A percentile compares a stretch with the other conserved stretches of the same genome.
Conservation (phyloP, 73 alveolate genomes). For the Uronychia setigera region DNA sequence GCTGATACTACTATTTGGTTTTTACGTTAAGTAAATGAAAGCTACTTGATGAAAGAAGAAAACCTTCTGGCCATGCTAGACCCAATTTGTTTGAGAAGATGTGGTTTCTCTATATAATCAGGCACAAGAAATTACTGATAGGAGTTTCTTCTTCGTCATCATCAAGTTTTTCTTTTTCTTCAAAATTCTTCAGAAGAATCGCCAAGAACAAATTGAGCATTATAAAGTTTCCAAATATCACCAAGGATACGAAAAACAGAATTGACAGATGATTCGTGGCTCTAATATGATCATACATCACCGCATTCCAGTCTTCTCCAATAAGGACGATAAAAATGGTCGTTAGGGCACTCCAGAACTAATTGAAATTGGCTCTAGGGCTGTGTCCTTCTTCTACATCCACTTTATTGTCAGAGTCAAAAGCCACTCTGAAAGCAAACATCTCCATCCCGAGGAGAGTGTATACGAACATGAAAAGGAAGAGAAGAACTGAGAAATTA, state of each 20-base stretch:
- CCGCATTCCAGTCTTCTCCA: constrained; percentile 58
- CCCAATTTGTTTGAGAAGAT: too few species aligned
- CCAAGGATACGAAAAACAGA: constrained; percentile 42
- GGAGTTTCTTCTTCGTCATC: background rate
- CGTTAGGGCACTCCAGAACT: constrained; percentile 47
- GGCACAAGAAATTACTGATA: too few species aligned
- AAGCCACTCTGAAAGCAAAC: constrained; percentile 29
- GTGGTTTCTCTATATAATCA: too few species aligned
- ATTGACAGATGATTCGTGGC: constrained; percentile 18
- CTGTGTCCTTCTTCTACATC: constrained; percentile 34
- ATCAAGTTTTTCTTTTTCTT: constrained; percentile 13
- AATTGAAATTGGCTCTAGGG: constrained; percentile 49
- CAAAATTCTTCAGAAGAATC: constrained; percentile 57
- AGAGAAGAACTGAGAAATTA: constrained; percentile 56
- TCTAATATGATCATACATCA: constrained; percentile 32
- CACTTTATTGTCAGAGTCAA: constrained; percentile 16
- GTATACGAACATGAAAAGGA: constrained; percentile 52
- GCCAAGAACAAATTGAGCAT: constrained; percentile 67
- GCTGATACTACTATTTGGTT: background rate
- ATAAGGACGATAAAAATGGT: constrained; percentile 58
- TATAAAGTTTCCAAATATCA: constrained; percentile 56
- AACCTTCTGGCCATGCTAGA: too few species aligned
- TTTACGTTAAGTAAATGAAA: too few species aligned
- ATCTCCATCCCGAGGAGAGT: constrained; percentile 70
- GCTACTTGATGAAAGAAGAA: too few species aligned